Evolutionary conservation across 202 grass and related monocot genomes (phyloP).

Genomic region (Bolboschoenoplectus hybrid): DNA sequence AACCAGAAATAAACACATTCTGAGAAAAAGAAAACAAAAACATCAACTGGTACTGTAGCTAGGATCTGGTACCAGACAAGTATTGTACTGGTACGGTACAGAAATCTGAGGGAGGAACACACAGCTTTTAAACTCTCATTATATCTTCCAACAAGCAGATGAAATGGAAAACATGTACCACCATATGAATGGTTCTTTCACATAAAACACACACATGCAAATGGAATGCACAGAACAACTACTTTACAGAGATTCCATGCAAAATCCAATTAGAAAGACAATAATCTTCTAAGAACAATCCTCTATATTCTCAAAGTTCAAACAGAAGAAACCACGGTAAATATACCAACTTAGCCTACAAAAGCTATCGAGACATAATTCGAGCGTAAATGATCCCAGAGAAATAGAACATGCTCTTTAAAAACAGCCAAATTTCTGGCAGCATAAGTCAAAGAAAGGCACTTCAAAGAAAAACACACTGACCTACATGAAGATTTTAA

Average conservation of each 20-base stretch:
- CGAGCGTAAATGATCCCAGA: background rate
- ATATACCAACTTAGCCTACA: background rate
- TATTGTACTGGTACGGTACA: background rate
- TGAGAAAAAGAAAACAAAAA: background rate
- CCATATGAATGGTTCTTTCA: background rate
- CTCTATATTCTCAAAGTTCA: background rate
- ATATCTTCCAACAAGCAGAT: background rate
- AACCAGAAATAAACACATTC: background rate
- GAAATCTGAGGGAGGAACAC: background rate
- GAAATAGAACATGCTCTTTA: background rate
- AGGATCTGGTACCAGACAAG: background rate
- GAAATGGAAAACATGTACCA: background rate
- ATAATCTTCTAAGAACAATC: background rate
- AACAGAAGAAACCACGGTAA: background rate
- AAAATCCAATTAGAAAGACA: background rate
- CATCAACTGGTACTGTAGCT: background rate
- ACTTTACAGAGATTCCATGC: background rate
- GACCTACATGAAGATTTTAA: background rate
- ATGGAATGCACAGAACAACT: background rate
- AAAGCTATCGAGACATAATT: background rate
- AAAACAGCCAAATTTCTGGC: background rate
- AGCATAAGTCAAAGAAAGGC: background rate
- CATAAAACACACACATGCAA: background rate
- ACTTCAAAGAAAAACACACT: background rate
- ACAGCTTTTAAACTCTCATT: background rate